Conservation (phyloP, 345 rosid genomes). For the Populus alba region DNA sequence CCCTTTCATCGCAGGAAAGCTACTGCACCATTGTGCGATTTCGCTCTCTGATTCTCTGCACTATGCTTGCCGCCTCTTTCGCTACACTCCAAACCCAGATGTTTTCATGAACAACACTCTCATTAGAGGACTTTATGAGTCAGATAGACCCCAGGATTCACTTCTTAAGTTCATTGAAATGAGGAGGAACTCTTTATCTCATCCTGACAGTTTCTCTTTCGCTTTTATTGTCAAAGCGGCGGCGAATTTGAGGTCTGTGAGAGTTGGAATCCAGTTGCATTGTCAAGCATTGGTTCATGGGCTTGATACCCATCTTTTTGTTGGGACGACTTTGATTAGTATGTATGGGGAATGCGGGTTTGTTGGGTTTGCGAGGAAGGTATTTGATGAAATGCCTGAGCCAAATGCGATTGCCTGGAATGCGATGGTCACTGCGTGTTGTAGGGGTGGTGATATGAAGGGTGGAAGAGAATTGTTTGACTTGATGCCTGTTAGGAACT, state of each 20-base stretch:
- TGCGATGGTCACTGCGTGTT: conserved; percentile 44
- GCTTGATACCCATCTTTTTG: conserved; percentile 48
- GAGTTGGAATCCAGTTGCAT: conserved; percentile 55
- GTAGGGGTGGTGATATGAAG: conserved; percentile 35
- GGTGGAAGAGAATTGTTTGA: conserved; percentile 34
- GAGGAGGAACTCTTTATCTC: conserved; percentile 33
- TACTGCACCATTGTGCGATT: conserved; percentile 51
- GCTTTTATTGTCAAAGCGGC: conserved; percentile 63
- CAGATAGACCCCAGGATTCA: conserved; percentile 42
- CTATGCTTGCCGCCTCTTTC: conserved; percentile 49
- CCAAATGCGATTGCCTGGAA: conserved; percentile 73
- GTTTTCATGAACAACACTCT: conserved; percentile 72
- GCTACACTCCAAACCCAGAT: conserved; percentile 48
- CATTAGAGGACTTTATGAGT: conserved; percentile 58
- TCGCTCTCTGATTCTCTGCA: conserved; percentile 39
- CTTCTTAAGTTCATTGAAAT: conserved; percentile 41
- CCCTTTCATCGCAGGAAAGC: conserved; percentile 51
- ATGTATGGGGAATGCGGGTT: conserved; percentile 82
- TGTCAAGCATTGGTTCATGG: conserved; percentile 48
- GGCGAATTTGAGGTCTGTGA: conserved; percentile 41
- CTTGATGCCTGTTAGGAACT: conserved; percentile 42
- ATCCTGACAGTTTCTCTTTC: conserved; percentile 69
- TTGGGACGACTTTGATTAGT: conserved; percentile 84
- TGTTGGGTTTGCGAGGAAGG: conserved; percentile 49
- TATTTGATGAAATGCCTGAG: conserved; percentile 55